phyloP scores from a whole-genome alignment of 2,329 filamentous ascomycete genomes.

The Xylariaceae sp. region DNA sequence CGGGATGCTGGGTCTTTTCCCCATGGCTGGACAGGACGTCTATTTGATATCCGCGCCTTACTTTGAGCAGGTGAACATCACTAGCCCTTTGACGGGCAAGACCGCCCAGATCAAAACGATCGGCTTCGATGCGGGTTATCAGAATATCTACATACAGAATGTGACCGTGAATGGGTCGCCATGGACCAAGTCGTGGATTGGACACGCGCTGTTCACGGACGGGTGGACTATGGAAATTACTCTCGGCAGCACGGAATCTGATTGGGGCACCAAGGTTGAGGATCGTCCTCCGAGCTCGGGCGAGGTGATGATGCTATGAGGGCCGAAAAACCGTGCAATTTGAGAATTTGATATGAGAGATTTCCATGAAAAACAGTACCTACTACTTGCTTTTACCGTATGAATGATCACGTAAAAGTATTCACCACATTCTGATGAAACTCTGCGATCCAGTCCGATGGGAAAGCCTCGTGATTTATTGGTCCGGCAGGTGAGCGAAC shows the following conservation, averaged over 20 bases:
- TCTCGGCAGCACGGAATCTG: slow-evolving; percentile 56
- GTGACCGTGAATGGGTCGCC: slow-evolving; percentile 50
- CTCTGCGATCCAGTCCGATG: no score
- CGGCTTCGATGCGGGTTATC: slow-evolving; percentile 52
- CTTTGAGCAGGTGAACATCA: slow-evolving; percentile 51
- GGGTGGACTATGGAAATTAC: slow-evolving; percentile 54
- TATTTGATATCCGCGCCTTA: slow-evolving; percentile 61
- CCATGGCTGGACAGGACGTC: slow-evolving; percentile 56
- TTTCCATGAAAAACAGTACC: no score
- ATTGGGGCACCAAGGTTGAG: slow-evolving; percentile 62
- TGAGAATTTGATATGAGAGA: no score
- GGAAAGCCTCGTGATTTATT: no score
- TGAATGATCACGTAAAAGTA: no score
- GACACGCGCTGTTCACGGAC: slow-evolving; percentile 54
- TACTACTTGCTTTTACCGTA: no score
- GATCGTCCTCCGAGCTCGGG: slow-evolving; percentile 28
- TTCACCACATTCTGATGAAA: no score
- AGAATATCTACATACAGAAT: slow-evolving; percentile 54
- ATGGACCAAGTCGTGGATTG: slow-evolving; percentile 57
- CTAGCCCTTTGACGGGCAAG: slow-evolving; percentile 48
- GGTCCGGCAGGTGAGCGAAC: no score
- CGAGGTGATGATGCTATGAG: not conserved
- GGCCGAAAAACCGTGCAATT: no score
- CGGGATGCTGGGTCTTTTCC: slow-evolving; percentile 59
- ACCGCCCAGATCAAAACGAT: slow-evolving; percentile 50